These are phyloP conservation scores for Suillus weaverae DNA, from an alignment of 768 basidiomycete genomes.

Conservation along the genomic window DNA sequence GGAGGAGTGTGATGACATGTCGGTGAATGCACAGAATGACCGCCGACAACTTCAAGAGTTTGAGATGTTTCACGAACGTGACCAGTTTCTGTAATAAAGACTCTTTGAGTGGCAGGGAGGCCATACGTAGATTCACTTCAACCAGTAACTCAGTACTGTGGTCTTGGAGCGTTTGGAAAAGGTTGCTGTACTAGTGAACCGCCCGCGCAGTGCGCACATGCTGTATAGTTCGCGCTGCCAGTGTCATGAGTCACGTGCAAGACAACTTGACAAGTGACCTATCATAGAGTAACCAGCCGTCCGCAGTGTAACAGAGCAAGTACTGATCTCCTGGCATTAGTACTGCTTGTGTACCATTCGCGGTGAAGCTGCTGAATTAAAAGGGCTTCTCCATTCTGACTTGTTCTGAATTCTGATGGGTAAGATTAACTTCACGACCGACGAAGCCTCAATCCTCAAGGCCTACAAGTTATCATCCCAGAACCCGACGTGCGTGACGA, in stretches of 20 bases:
- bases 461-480: slow-evolving; percentile 82
- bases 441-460: slow-evolving; percentile 83
- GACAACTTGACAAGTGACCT: neutral
- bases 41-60: neutral
- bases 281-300: neutral
- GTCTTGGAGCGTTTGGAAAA: neutral
- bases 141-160: neutral
- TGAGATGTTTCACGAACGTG: neutral
- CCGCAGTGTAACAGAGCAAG: neutral
- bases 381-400: neutral
- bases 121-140: neutral
- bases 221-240: too few species aligned
- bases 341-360: neutral
- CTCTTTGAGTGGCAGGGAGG: neutral
- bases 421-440: slow-evolving; percentile 66
- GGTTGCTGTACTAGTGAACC: neutral
- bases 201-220: too few species aligned
- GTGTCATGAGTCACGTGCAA: neutral
- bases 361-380: neutral
- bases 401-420: slow-evolving; percentile 45
- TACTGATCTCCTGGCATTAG: neutral
- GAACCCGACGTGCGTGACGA: slow-evolving; percentile 61
- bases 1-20: neutral
- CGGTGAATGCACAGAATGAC: neutral
- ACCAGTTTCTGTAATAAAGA: neutral